Evolutionary conservation across 495 filamentous ascomycete genomes (phyloP).

Genomic region (Tuber melanosporum): DNA sequence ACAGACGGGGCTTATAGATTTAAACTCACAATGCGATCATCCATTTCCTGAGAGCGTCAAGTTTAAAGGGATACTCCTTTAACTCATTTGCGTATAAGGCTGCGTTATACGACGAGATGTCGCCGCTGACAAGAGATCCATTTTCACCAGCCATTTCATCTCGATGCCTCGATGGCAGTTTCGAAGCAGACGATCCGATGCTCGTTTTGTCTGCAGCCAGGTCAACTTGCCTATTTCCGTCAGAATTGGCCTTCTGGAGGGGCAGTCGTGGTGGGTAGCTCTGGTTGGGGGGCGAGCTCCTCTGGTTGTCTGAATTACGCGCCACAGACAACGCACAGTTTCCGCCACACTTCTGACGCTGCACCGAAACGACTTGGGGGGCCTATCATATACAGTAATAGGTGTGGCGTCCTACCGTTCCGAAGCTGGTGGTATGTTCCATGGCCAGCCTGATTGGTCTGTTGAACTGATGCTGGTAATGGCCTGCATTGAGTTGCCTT

Average conservation of each 20-base stretch:
- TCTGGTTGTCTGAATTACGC: slow-evolving; percentile 23
- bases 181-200: slow-evolving; percentile 4
- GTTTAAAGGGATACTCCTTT: slow-evolving; percentile 38
- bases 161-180: slow-evolving; percentile 35
- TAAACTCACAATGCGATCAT: slow-evolving; percentile 41
- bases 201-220: not conserved
- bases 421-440: not conserved
- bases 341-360: slow-evolving; percentile 5
- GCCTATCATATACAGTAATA: not conserved
- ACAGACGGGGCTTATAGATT: slow-evolving; percentile 5
- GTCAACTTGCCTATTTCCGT: slow-evolving; percentile 1
- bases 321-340: slow-evolving; percentile 40
- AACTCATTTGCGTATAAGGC: slow-evolving; percentile 37
- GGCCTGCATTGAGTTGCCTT: not conserved
- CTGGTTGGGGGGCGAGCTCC: slow-evolving; percentile 34
- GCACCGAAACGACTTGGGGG: not conserved
- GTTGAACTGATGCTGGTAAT: not conserved
- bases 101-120: slow-evolving; percentile 36
- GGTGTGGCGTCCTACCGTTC: not conserved
- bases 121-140: slow-evolving; percentile 32
- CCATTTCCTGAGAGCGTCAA: slow-evolving; percentile 41
- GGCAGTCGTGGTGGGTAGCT: slow-evolving; percentile 35
- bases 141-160: slow-evolving; percentile 39
- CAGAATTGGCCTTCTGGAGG: slow-evolving; percentile 36
- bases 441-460: not conserved